phyloP scores from a whole-genome alignment of 345 rosid genomes.

The Geranium rotundifolium region DNA sequence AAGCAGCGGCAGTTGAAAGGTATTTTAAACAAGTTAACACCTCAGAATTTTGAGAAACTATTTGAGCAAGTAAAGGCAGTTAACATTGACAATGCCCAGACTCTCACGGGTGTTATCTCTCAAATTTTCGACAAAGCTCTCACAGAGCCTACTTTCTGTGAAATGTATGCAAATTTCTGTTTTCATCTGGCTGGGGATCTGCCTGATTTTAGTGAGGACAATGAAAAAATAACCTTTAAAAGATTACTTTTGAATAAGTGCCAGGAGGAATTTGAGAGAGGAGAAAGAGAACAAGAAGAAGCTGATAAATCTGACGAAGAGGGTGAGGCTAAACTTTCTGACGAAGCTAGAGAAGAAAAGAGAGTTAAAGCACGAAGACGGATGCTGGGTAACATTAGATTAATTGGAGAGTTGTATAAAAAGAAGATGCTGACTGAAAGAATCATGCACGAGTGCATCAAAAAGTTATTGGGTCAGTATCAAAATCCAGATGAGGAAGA shows the following conservation, averaged over 20 bases:
- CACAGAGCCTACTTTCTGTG: conserved; percentile 97
- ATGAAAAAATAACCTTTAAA: conserved; percentile 72
- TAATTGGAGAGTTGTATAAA: conserved; percentile 94
- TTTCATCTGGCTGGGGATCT: conserved; percentile 50
- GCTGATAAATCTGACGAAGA: conserved; percentile 77
- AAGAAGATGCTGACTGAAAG: conserved; percentile 85
- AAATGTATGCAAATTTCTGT: conserved; percentile 92
- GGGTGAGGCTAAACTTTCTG: conserved; percentile 62
- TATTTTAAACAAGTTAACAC: conserved; percentile 89
- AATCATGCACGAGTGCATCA: conserved; percentile 88
- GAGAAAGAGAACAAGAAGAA: conserved; percentile 86
- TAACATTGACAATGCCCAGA: conserved; percentile 62
- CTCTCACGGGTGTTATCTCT: conserved; percentile 69
- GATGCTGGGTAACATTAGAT: conserved; percentile 93
- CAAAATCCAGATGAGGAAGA: conserved; percentile 88
- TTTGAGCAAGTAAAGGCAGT: conserved; percentile 88
- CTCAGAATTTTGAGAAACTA: conserved; percentile 87
- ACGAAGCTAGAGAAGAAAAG: conserved; percentile 78
- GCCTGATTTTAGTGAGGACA: conserved; percentile 61
- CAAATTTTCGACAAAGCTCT: conserved; percentile 98
- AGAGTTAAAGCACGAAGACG: conserved; percentile 76
- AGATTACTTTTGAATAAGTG: conserved; percentile 86
- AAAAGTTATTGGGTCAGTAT: conserved; percentile 55
- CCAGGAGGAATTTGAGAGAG: conserved; percentile 95
- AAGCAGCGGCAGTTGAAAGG: conserved; percentile 85